Evolutionary conservation across 352 stramenopile species (phyloP), one percentile per base, ranked within the genome.

Genomic region (Phytophthora pinifolia): DNA sequence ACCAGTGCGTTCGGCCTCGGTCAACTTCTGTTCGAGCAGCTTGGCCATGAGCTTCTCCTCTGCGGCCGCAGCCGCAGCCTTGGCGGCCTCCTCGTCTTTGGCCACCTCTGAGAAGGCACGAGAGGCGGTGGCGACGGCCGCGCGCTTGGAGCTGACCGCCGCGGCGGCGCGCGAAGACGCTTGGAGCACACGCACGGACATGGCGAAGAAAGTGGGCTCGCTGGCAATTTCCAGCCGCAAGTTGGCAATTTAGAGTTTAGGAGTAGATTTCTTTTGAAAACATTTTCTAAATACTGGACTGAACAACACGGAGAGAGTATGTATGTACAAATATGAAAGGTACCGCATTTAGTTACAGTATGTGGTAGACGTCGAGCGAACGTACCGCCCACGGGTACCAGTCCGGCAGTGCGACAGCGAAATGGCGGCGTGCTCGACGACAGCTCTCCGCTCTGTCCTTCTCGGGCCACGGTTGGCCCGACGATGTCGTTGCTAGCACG

Each of bases 1-100:
- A 90, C 79, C 72, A 31, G 73, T 87, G 61, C 78, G 72, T 36
- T 86, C 55, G 22, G 67, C 65, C 15, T 86, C 65, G 35, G 72
- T 56, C 35, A 80, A 45, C 53, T 59, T 27, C 70, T 87, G 79
- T 52, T 72, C 60, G 59, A 70, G 76, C 31, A 89, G 57, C 59
- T 73, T 65, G 54, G 45, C 72, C 79, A 70, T 89, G 58, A 65
- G 71, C 65, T 56, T 72, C 52, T 75, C 65, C 38, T 73, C 65
- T 20, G 52, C 53, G 4, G 48, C 64, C 15, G 43, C 51, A 30
- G 65, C 65, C 17, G 67, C 71, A 20, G 74, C 62, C 41, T 80
- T 80, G 42, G 66, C 62, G 30, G 62, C 68, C 9, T 73, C 67
- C 0, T 81, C 71, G 14, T 78, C 67, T 41, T 76, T 71, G 6